Evolutionary conservation across 176 grass and related monocot species (phyloP), one percentile per base, ranked within the genome.

Genomic region (Eragrostis curvula): DNA sequence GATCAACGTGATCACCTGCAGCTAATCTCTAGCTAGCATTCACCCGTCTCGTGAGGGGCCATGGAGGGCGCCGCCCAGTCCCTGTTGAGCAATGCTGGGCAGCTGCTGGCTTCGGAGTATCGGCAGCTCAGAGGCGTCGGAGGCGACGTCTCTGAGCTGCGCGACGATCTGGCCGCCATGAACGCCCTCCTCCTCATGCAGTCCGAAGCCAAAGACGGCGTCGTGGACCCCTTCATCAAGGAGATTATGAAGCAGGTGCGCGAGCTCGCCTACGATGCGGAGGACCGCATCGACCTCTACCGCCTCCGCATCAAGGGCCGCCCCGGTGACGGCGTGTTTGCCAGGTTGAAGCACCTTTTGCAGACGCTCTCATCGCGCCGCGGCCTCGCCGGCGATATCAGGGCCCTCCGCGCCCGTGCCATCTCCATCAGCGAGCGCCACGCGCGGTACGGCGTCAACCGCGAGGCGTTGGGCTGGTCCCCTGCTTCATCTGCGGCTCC

Each of bases 191-290:
- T 59, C 52, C 6, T 0, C 32, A 59, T 75, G 73, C 53, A 44
- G 32, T 59, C 53, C 0, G 73, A 75, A 6, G 73, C 73, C 13
- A 32, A 25, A 1, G 73, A 75, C 0, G 73, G 73, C 12, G 12
- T 21, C 6, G 53, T 59, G 12, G 53, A 59, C 52, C 73, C 25
- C 32, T 59, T 75, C 52, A 12, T 42, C 52, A 12, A 7, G 32
- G 73, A 6, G 36, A 59, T 52, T 12, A 75, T 75, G 73, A 75
- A 43, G 36, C 65, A 68, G 65, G 18, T 68, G 7, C 65, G 40
- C 66, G 66, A 68, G 66, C 40, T 57, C 21, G 73, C 73, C 13
- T 76, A 76, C 73, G 73, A 76, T 12, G 12, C 73, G 1, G 73
- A 76, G 73, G 66, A 68, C 66, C 44, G 66, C 66, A 5, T 45